phyloP scores from a whole-genome alignment of 495 filamentous ascomycete genomes.

The Lasiosphaeris hirsuta region DNA sequence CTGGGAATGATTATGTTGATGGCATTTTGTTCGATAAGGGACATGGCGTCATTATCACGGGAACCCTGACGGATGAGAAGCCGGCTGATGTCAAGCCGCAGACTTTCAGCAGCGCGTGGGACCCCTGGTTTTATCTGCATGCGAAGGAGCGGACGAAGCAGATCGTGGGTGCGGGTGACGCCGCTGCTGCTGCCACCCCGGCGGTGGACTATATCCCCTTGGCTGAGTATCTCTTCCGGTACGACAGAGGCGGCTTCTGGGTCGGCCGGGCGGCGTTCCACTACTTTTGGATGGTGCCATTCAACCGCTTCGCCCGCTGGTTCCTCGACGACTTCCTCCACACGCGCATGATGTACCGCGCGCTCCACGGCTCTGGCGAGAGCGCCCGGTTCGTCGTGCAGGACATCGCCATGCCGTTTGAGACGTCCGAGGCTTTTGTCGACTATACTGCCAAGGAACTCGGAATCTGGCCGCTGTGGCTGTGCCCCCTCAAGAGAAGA shows the following conservation, averaged over 20 bases:
- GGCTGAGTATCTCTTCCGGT: conserved; percentile 55
- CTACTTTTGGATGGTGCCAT: conserved; percentile 53
- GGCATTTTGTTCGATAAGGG: conserved; percentile 49
- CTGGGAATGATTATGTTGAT: conserved; percentile 42
- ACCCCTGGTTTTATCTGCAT: conserved; percentile 56
- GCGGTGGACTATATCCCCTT: conserved; percentile 47
- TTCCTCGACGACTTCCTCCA: conserved; percentile 62
- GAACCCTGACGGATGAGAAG: conserved; percentile 45
- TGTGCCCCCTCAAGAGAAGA: conserved; percentile 52
- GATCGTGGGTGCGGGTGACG: conserved; percentile 1
- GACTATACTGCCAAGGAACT: conserved; percentile 48
- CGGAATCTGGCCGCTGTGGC: conserved; percentile 57
- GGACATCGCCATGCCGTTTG: conserved; percentile 54
- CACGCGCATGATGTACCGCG: conserved; percentile 62
- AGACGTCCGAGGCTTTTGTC: conserved; percentile 48
- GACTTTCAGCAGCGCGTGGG: conserved; percentile 45
- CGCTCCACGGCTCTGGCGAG: conserved; percentile 55
- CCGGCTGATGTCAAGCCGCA: conserved; percentile 27
- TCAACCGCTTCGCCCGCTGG: conserved; percentile 52
- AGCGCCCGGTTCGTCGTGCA: conserved; percentile 53
- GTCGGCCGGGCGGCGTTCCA: conserved; percentile 52
- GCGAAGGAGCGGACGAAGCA: conserved; percentile 32
- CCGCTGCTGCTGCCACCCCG: conserved; percentile 1
- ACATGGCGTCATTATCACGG: conserved; percentile 53
- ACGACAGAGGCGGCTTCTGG: conserved; percentile 61